Base-by-base conservation (phyloP, 176 grass and related monocot genomes). In the Musa troglodytarum region DNA sequence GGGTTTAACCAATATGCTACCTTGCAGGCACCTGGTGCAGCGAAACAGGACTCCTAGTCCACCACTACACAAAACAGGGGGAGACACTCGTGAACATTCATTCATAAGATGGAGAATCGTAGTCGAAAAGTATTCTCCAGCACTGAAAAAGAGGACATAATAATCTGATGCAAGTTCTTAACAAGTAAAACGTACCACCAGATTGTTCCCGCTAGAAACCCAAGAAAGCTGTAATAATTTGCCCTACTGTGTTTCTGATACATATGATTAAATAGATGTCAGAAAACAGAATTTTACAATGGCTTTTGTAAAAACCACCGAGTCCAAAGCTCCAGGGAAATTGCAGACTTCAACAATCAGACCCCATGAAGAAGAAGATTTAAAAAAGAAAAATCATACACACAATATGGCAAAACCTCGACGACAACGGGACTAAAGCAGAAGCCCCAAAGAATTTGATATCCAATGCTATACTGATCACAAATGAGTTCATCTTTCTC, bases 401-500 rank as follows among this genome's bases (percentile, higher is more conserved):
- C 87, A 87, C 70, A 71, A 74, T 82, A 72, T 78, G 71, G 56
- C 14, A 82, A 96, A 74, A 82, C 76, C 83, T 86, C 69, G 15
- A 83, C 75, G 14, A 83, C 58, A 80, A 58, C 72, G 74, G 74
- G 51, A 84, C 83, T 71, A 54, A 58, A 64, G 5, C 55, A 80
- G 82, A 34, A 9, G 57, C 84, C 86, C 82, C 75, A 97, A 96
- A 92, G 86, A 93, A 90, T 84, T 71, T 69, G 67, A 50, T 49
- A 49, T 14, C 13, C 20, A 10, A 21, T 68, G 25, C 65, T 17
- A 43, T 68, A 25, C 28, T 19, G 65, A 19, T 68, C 29, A 43
- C 34, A 49, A 34, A 25, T 43, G 26, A 70, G 15, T 51, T 50
- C 15, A 43, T 15, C 15, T 19, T 50, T 50, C 68, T 50, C 49